A percentile compares a stretch with the other conserved stretches of the same genome.
phyloP scores from a whole-genome alignment of 2,329 filamentous ascomycete species.

The Cladosporium sp. region DNA sequence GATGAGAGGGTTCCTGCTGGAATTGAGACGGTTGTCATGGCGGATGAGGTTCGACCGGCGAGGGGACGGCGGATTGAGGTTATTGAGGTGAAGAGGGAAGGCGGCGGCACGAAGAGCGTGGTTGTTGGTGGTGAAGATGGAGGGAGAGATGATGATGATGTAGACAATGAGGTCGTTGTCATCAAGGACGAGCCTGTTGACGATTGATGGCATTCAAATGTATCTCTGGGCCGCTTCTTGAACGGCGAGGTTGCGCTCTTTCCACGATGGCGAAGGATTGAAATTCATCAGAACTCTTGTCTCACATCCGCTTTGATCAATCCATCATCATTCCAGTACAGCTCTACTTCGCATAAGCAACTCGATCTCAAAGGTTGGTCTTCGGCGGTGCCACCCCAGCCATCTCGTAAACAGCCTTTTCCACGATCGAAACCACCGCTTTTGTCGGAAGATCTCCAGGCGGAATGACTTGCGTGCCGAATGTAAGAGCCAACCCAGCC shows the following conservation, averaged over 20 bases:
- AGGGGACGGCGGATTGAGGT: conserved; percentile 38
- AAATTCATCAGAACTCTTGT: too few species aligned
- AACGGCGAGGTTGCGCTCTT: too few species aligned
- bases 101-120: conserved; percentile 23
- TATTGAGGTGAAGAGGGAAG: conserved; percentile 36
- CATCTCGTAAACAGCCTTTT: conserved; percentile 38
- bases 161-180: conserved; percentile 20
- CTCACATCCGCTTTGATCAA: too few species aligned
- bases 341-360: too few species aligned
- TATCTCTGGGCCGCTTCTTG: background rate
- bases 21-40: conserved; percentile 76
- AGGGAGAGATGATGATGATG: conserved; percentile 15
- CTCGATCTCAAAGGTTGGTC: too few species aligned
- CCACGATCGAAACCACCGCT: conserved; percentile 34
- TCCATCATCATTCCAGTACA: too few species aligned
- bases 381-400: conserved; percentile 9
- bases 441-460: conserved; percentile 37
- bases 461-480: conserved; percentile 41
- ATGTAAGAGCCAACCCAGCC: conserved; percentile 39
- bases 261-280: too few species aligned
- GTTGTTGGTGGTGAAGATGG: conserved; percentile 24
- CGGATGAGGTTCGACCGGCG: conserved; percentile 58
- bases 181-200: conserved; percentile 33
- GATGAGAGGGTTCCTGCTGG: conserved; percentile 61
- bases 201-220: background rate